Percentiles rank a stretch among this genome's conserved stretches.
phyloP scores from a whole-genome alignment of 75 land plant genomes.

The Selaginella moellendorffii region DNA sequence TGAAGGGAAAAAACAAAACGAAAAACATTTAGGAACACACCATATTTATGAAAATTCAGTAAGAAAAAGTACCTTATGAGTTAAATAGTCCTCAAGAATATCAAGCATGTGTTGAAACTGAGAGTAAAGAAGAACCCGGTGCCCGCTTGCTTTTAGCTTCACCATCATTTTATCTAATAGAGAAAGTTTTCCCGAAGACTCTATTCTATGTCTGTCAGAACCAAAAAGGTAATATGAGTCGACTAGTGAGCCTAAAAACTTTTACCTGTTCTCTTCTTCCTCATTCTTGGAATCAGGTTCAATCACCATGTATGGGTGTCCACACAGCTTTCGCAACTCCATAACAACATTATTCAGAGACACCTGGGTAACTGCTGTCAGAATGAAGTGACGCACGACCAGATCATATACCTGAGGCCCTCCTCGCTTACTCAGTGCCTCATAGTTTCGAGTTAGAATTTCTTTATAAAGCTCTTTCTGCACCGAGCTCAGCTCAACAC shows the following conservation, averaged over 20 bases:
- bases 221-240: background rate
- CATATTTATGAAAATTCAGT: background rate
- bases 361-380: background rate
- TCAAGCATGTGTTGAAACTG: slow-evolving; percentile 8
- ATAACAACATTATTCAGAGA: slow-evolving; percentile 4
- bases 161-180: background rate
- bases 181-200: background rate
- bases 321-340: background rate
- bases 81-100: background rate
- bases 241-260: background rate
- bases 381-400: background rate
- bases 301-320: background rate
- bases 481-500: background rate
- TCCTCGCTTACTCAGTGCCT: background rate
- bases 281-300: background rate
- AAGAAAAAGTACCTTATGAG: background rate
- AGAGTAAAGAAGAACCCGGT: slow-evolving; percentile 1
- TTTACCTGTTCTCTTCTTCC: background rate
- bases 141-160: background rate
- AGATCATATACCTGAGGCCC: background rate
- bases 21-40: background rate
- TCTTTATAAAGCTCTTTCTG: background rate
- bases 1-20: background rate
- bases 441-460: slow-evolving; percentile 6
- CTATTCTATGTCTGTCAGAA: slow-evolving; percentile 1